A percentile compares a stretch with the other conserved stretches of the same genome.
Evolutionary conservation across 768 basidiomycete genomes (phyloP).

Genomic region (Macrolepiota dolichaula): DNA sequence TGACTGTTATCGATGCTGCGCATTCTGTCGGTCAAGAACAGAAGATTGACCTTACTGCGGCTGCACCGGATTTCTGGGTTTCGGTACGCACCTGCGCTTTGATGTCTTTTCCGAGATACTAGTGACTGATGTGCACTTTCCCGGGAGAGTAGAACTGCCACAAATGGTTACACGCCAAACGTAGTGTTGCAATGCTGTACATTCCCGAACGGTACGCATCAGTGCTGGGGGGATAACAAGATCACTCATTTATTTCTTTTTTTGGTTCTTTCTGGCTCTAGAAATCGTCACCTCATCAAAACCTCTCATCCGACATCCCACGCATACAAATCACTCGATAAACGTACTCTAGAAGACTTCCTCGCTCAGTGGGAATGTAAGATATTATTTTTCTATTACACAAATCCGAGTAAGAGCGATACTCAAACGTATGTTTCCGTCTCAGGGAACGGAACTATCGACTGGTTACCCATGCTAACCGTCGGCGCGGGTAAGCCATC

Average conservation of each 20-base stretch:
- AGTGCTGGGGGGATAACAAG: not conserved
- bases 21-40: constrained; percentile 75
- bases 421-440: not conserved
- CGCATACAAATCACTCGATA: constrained; percentile 46
- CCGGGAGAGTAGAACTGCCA: constrained; percentile 82
- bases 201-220: constrained; percentile 50
- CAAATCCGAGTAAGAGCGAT: too few species aligned
- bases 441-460: constrained; percentile 66
- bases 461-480: constrained; percentile 50
- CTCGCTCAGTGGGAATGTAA: constrained; percentile 50
- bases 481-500: constrained; percentile 44
- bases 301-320: constrained; percentile 56
- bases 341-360: constrained; percentile 37
- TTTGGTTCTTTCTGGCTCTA: constrained; percentile 24
- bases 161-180: constrained; percentile 79
- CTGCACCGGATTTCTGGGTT: constrained; percentile 70
- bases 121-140: too few species aligned
- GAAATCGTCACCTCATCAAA: constrained; percentile 63
- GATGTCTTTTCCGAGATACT: too few species aligned
- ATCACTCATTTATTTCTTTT: not conserved
- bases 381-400: too few species aligned
- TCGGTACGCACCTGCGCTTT: constrained; percentile 50
- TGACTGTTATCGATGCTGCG: constrained; percentile 70
- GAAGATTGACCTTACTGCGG: constrained; percentile 51
- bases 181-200: constrained; percentile 69